Percentiles rank a stretch among this genome's conserved stretches.
These are phyloP conservation scores for Candida boleticola DNA, from an alignment of 805 yeast species.

Conservation along the genomic window DNA sequence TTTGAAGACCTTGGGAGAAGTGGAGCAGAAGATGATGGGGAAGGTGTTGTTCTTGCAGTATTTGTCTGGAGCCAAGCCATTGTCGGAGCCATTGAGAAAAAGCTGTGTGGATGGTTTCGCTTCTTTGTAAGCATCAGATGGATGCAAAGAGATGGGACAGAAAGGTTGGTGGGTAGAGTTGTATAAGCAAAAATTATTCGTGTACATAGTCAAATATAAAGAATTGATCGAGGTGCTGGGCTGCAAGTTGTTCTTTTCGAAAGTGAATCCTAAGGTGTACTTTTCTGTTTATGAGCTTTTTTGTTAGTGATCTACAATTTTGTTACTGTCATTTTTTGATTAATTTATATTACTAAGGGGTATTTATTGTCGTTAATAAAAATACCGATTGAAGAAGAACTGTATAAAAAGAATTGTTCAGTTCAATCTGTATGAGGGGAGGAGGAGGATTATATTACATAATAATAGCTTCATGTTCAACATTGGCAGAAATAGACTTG, in stretches of 20 bases:
- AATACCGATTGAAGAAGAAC: too few species aligned
- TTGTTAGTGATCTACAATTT: too few species aligned
- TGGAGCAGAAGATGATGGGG: slow-evolving; percentile 60
- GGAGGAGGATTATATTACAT: slow-evolving; percentile 72
- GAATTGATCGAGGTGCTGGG: too few species aligned
- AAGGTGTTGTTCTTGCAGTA: slow-evolving; percentile 74
- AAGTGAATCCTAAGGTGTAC: not conserved
- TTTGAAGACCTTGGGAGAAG: slow-evolving; percentile 49
- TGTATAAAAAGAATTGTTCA: too few species aligned
- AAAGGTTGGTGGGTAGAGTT: too few species aligned
- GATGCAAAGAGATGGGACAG: too few species aligned
- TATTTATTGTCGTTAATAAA: too few species aligned
- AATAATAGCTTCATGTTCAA: slow-evolving; percentile 96
- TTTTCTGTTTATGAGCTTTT: not conserved
- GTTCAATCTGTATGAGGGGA: too few species aligned
- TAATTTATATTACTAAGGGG: too few species aligned
- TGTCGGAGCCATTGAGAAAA: slow-evolving; percentile 53
- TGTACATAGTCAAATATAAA: not conserved
- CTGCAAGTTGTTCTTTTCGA: too few species aligned
- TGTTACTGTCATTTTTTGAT: too few species aligned
- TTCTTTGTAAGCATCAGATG: slow-evolving; percentile 4
- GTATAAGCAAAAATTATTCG: too few species aligned
- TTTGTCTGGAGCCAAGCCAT: slow-evolving; percentile 65
- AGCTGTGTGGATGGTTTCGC: slow-evolving; percentile 37
- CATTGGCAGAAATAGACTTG: slow-evolving; percentile 92